These are phyloP conservation scores for Aschersonia sp. DNA, from an alignment of 2,329 filamentous ascomycete genomes.

Conservation along the genomic window DNA sequence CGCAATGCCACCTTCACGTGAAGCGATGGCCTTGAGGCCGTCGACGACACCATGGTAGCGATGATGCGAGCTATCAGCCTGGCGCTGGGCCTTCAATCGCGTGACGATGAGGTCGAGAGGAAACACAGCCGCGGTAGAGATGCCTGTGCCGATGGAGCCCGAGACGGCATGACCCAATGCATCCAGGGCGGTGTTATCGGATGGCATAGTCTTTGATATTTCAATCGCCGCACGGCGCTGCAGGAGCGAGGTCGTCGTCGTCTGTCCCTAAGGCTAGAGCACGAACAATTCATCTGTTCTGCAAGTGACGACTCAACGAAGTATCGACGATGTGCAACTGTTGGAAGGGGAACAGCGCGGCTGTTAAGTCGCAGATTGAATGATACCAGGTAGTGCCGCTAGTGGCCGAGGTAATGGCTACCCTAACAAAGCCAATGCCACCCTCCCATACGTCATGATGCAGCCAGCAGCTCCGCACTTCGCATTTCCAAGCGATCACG, in stretches of 20 bases:
- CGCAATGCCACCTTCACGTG: conserved; percentile 50
- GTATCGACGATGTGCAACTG: too few relatives aligned
- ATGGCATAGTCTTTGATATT: conserved; percentile 12
- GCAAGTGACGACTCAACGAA: too few relatives aligned
- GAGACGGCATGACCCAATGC: conserved; percentile 72
- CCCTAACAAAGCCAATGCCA: background rate
- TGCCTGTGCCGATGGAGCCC: conserved; percentile 61
- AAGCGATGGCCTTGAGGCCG: conserved; percentile 56
- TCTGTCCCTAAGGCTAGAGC: too few relatives aligned
- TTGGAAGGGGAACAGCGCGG: too few relatives aligned
- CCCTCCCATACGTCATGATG: background rate
- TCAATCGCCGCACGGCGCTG: too few relatives aligned
- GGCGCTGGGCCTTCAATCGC: conserved; percentile 64
- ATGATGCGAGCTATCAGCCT: conserved; percentile 29
- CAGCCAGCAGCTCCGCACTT: background rate
- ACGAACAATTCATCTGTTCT: too few relatives aligned
- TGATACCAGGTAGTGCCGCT: background rate
- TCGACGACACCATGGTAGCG: conserved; percentile 51
- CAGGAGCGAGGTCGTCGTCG: too few relatives aligned
- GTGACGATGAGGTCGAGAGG: conserved; percentile 73
- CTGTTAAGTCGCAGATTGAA: background rate
- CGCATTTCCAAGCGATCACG: too few relatives aligned
- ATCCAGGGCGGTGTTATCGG: conserved; percentile 33
- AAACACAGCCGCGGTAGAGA: conserved; percentile 67
- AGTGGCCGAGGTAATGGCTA: background rate